These are phyloP conservation scores for Colletotrichum liriopes DNA, from an alignment of 2,329 filamentous ascomycete genomes.

Conservation along the genomic window DNA sequence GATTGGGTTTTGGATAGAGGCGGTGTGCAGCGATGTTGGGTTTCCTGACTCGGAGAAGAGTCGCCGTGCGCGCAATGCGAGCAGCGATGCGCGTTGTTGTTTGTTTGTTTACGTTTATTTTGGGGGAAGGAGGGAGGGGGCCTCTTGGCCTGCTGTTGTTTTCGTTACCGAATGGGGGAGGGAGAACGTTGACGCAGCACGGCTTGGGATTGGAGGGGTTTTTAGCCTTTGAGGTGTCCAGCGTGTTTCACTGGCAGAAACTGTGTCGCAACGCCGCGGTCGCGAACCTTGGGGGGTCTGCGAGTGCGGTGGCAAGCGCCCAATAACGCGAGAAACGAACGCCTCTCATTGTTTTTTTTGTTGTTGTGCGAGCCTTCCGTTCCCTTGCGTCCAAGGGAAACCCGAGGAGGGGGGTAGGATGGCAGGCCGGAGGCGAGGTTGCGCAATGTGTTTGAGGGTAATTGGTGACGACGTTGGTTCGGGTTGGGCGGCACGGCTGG, in stretches of 20 bases:
- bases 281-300: conserved; percentile 9
- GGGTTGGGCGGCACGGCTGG: conserved; percentile 1
- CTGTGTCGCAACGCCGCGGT: conserved; percentile 5
- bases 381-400: not conserved
- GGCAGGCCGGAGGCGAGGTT: not conserved
- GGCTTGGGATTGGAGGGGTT: conserved; percentile 12
- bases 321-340: not conserved
- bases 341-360: not conserved
- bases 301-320: not conserved
- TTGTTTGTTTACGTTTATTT: conserved; percentile 10
- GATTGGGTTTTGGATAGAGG: conserved; percentile 29
- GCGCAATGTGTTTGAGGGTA: conserved; percentile 6
- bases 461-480: conserved; percentile 4
- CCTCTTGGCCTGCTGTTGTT: not conserved
- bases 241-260: conserved; percentile 1
- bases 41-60: not conserved
- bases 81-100: conserved; percentile 6
- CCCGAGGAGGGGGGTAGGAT: not conserved
- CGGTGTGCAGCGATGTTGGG: conserved; percentile 26
- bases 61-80: not conserved
- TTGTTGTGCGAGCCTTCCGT: not conserved
- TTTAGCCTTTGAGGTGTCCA: not conserved
- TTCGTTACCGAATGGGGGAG: not conserved
- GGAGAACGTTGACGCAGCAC: conserved; percentile 9
- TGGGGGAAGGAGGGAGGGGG: no score